Conservation (phyloP, 148 eudicot genomes). For the Heliamphora exappendiculata region DNA sequence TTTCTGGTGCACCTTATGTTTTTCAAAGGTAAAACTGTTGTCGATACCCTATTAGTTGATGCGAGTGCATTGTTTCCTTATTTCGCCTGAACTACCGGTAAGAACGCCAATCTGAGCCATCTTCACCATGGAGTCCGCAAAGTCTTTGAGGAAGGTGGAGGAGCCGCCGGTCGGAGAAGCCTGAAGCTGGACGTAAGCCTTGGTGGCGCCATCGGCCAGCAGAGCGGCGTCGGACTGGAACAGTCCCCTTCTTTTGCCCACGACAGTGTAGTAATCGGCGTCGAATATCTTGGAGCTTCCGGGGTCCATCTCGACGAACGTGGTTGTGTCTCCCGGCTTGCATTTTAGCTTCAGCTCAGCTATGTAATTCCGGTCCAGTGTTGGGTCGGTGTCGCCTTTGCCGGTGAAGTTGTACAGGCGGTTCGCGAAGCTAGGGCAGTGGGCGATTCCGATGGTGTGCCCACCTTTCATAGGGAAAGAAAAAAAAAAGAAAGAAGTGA, state of each 20-base stretch:
- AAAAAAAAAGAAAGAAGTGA: not conserved
- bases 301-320: conserved; percentile 39
- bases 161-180: conserved; percentile 10
- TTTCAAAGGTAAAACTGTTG: too few relatives aligned
- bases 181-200: conserved; percentile 26
- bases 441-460: conserved; percentile 59
- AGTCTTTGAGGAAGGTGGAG: conserved; percentile 34
- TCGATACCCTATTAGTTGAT: conserved; percentile 18
- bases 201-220: conserved; percentile 29
- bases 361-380: conserved; percentile 32
- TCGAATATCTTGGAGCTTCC: conserved; percentile 42
- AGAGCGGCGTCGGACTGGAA: conserved; percentile 56
- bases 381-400: conserved; percentile 47
- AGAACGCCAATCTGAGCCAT: conserved; percentile 36
- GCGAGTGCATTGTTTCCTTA: conserved; percentile 25
- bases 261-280: conserved; percentile 34
- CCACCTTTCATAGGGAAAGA: conserved; percentile 23
- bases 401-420: conserved; percentile 70
- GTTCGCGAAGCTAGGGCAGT: conserved; percentile 29
- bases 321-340: conserved; percentile 3
- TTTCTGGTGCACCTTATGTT: too few relatives aligned
- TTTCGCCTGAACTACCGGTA: conserved; percentile 34
- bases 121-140: conserved; percentile 31
- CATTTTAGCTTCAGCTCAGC: conserved; percentile 29
- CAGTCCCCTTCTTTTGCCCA: conserved; percentile 40